Conservation (phyloP, 108 stramenopile species). For the Pseudonitzschia pungens region DNA sequence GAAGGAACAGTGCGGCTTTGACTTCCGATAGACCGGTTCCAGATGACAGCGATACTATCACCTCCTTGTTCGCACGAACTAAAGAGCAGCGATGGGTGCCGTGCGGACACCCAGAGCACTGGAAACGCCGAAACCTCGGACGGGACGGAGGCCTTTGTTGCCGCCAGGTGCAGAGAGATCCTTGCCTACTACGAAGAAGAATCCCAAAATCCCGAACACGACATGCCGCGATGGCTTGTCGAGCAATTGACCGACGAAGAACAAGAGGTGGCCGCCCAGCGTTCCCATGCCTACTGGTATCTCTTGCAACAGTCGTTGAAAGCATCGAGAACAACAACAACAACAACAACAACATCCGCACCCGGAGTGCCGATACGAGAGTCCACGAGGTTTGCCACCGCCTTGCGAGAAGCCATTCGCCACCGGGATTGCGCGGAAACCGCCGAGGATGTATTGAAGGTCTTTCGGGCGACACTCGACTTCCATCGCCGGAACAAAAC, state of each 20-base stretch:
- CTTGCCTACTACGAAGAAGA: slow-evolving; percentile 11
- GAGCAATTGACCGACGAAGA: slow-evolving; percentile 29
- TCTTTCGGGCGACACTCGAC: slow-evolving; percentile 11
- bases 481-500: slow-evolving; percentile 27
- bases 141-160: neutral
- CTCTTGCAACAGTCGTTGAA: neutral
- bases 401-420: slow-evolving; percentile 37
- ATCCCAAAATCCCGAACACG: slow-evolving; percentile 3
- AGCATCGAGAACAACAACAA: no score
- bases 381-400: slow-evolving; percentile 16
- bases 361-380: neutral
- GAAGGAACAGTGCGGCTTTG: no score
- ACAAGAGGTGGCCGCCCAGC: slow-evolving; percentile 29
- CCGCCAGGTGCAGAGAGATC: slow-evolving; percentile 15
- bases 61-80: neutral
- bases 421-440: slow-evolving; percentile 16
- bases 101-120: neutral
- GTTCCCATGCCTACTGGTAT: slow-evolving; percentile 39
- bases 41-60: neutral
- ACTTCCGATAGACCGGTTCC: no score
- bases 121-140: neutral
- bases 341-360: neutral
- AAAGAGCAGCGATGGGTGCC: neutral
- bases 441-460: slow-evolving; percentile 17
- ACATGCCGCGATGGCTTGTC: slow-evolving; percentile 8